Percentiles rank a stretch among this genome's conserved stretches.
Conservation (phyloP, 148 eudicot genomes). For the Rhododendron molle region DNA sequence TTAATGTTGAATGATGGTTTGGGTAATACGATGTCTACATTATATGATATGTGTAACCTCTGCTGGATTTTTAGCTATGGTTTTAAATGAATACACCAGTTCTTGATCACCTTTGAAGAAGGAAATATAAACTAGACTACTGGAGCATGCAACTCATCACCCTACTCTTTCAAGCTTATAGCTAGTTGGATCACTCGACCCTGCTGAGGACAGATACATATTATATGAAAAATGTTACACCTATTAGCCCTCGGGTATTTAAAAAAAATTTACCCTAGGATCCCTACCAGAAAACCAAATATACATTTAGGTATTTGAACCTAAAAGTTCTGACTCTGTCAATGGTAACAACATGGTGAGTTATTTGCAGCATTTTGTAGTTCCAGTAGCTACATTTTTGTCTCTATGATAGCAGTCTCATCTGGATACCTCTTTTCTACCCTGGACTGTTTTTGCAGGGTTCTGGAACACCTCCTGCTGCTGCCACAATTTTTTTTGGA, state of each 20-base stretch:
- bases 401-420: background rate
- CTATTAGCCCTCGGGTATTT: background rate
- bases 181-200: background rate
- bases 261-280: background rate
- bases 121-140: background rate
- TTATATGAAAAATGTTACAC: background rate
- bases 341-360: background rate
- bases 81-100: background rate
- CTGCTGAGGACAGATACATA: background rate
- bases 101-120: background rate
- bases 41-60: background rate
- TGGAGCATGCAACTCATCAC: background rate
- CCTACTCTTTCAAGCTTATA: background rate
- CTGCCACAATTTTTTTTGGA: slow-evolving; percentile 80
- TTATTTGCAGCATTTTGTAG: background rate
- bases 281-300: background rate
- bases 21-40: background rate
- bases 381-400: background rate
- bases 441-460: slow-evolving; percentile 24
- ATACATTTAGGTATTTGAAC: background rate
- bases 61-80: background rate
- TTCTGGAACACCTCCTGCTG: slow-evolving; percentile 52
- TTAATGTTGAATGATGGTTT: background rate
- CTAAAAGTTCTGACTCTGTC: background rate
- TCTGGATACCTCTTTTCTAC: background rate